Percentiles rank a stretch among this genome's conserved stretches.
Evolutionary conservation across 768 basidiomycete species (phyloP).

Genomic region (Leccinum variicolor): DNA sequence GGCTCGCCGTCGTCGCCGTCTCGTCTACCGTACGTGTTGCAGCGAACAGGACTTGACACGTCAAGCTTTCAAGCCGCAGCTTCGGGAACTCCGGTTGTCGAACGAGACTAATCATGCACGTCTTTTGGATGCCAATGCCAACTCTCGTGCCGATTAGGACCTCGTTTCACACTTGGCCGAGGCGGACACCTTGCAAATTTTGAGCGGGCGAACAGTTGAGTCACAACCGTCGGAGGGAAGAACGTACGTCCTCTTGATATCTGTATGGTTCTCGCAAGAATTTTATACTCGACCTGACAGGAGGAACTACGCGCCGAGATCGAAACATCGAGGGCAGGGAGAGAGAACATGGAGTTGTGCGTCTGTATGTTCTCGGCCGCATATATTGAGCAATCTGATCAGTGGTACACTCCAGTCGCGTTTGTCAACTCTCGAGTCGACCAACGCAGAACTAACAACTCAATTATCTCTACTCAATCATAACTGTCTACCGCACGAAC

Average conservation of each 20-base stretch:
- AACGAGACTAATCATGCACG: constrained; percentile 93
- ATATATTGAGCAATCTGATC: background rate
- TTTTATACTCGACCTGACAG: constrained; percentile 35
- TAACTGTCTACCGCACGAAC: constrained; percentile 15
- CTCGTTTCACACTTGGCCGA: constrained; percentile 87
- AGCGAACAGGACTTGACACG: constrained; percentile 93
- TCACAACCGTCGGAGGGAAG: constrained; percentile 87
- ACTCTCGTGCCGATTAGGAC: constrained; percentile 92
- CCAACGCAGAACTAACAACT: constrained; percentile 11
- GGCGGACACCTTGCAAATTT: constrained; percentile 89
- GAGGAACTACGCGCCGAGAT: constrained; percentile 98
- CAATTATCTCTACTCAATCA: constrained; percentile 15
- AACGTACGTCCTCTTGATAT: constrained; percentile 54
- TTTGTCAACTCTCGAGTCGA: constrained; percentile 72
- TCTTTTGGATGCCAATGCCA: constrained; percentile 86
- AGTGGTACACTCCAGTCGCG: constrained; percentile 56
- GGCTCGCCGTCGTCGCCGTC: background rate
- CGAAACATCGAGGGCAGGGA: constrained; percentile 80
- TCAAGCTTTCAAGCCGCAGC: constrained; percentile 80
- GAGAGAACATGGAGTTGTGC: constrained; percentile 65
- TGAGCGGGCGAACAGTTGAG: constrained; percentile 91
- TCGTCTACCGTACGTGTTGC: background rate
- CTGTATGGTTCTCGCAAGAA: background rate
- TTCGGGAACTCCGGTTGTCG: constrained; percentile 84
- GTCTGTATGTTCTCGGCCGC: constrained; percentile 16